A percentile compares a stretch with the other conserved stretches of the same genome.
phyloP scores from a whole-genome alignment of 2,329 filamentous ascomycete species.

The Rutstroemia sp. region DNA sequence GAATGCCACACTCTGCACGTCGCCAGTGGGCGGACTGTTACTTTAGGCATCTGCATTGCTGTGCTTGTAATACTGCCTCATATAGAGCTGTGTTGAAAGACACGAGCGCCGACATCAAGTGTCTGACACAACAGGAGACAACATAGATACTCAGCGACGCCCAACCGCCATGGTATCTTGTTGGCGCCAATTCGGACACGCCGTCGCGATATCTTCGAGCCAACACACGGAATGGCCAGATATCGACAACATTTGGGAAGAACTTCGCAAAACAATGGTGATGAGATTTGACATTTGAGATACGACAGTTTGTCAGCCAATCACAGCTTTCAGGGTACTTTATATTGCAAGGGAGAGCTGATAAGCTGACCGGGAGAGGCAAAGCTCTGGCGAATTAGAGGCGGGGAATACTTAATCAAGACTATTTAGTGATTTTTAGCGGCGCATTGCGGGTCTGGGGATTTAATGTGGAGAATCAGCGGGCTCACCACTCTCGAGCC shows the following conservation, averaged over 20 bases:
- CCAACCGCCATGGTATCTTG: not conserved
- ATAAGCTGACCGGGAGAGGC: slow-evolving; percentile 1
- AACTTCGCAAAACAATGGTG: no score
- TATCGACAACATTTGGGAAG: no score
- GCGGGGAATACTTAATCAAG: not conserved
- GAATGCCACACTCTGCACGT: not conserved
- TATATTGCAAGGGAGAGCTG: not conserved
- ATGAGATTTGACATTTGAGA: not conserved
- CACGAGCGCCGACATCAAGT: no score
- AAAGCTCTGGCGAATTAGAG: not conserved
- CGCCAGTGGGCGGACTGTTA: not conserved
- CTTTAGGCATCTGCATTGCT: slow-evolving; percentile 4
- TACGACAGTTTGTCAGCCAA: not conserved
- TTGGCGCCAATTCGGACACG: not conserved
- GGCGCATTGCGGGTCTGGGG: not conserved
- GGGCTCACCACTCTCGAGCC: not conserved
- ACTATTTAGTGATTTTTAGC: not conserved
- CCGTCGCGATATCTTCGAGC: not conserved
- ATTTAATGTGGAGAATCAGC: not conserved
- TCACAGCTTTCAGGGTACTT: not conserved
- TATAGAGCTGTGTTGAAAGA: no score
- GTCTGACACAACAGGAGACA: no score
- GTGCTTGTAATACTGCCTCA: not conserved
- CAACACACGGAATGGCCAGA: no score
- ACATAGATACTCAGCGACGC: no score